A percentile compares a stretch with the other conserved stretches of the same genome.
Conservation (phyloP, 345 rosid genomes). For the Excoecaria agallocha region DNA sequence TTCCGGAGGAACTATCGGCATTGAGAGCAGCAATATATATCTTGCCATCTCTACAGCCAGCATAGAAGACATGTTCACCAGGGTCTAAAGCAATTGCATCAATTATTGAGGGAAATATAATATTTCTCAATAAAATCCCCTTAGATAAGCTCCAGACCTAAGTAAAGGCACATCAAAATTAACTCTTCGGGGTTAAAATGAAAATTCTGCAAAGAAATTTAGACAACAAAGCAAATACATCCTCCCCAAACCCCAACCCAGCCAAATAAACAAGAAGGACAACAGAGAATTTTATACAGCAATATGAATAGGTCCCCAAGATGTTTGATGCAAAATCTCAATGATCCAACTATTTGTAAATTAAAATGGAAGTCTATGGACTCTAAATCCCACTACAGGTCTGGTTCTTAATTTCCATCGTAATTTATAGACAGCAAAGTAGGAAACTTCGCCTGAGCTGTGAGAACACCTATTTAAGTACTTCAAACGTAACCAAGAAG, state of each 20-base stretch:
- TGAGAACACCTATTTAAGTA: not conserved
- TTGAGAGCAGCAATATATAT: slow-evolving; percentile 67
- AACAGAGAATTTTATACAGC: not conserved
- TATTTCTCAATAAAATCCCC: slow-evolving; percentile 56
- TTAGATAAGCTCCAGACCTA: slow-evolving; percentile 83
- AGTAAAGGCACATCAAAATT: slow-evolving; percentile 11
- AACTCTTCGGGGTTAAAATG: not conserved
- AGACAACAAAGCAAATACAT: not conserved
- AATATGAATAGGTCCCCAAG: not conserved
- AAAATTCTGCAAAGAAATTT: not conserved
- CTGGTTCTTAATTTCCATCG: not conserved
- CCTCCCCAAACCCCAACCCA: not conserved
- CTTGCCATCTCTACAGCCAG: slow-evolving; percentile 77
- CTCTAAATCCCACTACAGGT: not conserved
- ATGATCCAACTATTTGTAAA: not conserved
- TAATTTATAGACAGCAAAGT: not conserved
- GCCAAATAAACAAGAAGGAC: not conserved
- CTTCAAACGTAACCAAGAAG: no score
- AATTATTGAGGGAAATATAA: slow-evolving; percentile 68
- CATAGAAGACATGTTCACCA: slow-evolving; percentile 76
- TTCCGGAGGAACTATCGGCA: slow-evolving; percentile 44
- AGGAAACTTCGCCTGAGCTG: not conserved
- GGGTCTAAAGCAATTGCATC: slow-evolving; percentile 81
- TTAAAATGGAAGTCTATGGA: not conserved
- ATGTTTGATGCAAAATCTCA: not conserved